Percentiles rank a stretch among this genome's conserved stretches.
Evolutionary conservation across 140 eudicot species (phyloP).

Genomic region (Bidens hawaiensis): DNA sequence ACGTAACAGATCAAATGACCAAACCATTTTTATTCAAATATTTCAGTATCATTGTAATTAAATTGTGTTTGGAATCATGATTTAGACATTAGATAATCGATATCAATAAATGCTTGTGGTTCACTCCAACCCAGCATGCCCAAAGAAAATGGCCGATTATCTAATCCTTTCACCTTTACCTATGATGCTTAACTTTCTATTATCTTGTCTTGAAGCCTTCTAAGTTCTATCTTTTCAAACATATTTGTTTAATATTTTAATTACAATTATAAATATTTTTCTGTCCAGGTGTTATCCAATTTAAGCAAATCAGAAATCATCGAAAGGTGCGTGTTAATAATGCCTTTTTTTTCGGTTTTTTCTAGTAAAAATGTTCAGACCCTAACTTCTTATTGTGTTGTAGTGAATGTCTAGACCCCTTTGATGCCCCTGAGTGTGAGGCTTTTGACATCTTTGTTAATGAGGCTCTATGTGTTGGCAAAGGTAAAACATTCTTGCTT

Average conservation of each 20-base stretch:
- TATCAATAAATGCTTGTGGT: not conserved
- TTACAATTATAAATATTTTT: too few species aligned
- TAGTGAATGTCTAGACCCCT: slow-evolving; percentile 95
- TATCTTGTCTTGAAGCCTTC: too few species aligned
- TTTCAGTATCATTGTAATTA: not conserved
- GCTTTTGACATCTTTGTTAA: slow-evolving; percentile 90
- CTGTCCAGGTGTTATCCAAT: slow-evolving; percentile 64
- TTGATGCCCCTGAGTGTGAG: slow-evolving; percentile 92
- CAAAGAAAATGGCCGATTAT: not conserved
- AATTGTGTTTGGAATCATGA: not conserved
- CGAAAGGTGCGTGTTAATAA: slow-evolving; percentile 49
- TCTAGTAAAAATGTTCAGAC: not conserved
- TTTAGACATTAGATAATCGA: not conserved
- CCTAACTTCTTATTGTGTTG: slow-evolving; percentile 10
- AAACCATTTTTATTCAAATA: not conserved
- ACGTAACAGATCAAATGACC: not conserved
- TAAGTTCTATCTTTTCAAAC: not conserved
- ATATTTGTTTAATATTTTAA: not conserved
- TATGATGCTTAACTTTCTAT: not conserved
- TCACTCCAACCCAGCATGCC: not conserved
- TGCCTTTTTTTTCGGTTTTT: not conserved
- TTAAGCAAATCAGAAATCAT: slow-evolving; percentile 78
- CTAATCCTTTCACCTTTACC: not conserved
- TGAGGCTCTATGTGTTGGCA: slow-evolving; percentile 75
- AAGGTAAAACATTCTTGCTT: slow-evolving; percentile 41